These are phyloP conservation scores for Backusella psychrophila DNA, from an alignment of 192 early-diverging fungal species.

Conservation along the genomic window DNA sequence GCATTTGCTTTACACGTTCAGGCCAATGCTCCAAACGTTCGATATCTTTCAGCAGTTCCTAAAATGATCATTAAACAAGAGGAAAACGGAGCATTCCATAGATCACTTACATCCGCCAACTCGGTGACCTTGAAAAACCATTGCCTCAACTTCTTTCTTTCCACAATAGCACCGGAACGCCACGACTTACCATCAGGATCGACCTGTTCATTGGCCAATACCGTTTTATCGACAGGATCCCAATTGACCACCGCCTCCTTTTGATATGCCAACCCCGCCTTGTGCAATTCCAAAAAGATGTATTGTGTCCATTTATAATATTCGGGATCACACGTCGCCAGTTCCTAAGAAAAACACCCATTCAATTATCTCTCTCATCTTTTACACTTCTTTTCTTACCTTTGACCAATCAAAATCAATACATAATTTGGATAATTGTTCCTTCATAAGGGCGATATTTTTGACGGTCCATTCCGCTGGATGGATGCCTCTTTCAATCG, in stretches of 20 bases:
- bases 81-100: no score
- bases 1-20: conserved; percentile 82
- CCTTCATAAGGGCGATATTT: conserved; percentile 86
- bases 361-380: background rate
- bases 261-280: conserved; percentile 80
- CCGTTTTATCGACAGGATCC: conserved; percentile 96
- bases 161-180: conserved; percentile 90
- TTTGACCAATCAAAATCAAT: conserved; percentile 90
- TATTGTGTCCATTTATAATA: conserved; percentile 97
- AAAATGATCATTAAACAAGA: no score
- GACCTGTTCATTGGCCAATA: conserved; percentile 95
- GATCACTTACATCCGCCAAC: conserved; percentile 65
- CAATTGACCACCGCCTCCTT: conserved; percentile 93
- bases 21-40: conserved; percentile 83
- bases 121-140: conserved; percentile 92
- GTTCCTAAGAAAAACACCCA: no score
- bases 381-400: conserved; percentile 33
- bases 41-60: conserved; percentile 74
- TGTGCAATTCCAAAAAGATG: conserved; percentile 77
- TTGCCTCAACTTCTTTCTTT: conserved; percentile 80
- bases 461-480: conserved; percentile 79
- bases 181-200: conserved; percentile 85
- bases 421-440: conserved; percentile 70
- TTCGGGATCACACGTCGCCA: conserved; percentile 80
- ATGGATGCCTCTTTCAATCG: conserved; percentile 76